Percentiles rank a stretch among this genome's conserved stretches.
phyloP scores from a whole-genome alignment of 202 grass and related monocot genomes.

The Miscanthus sacchariflorus region DNA sequence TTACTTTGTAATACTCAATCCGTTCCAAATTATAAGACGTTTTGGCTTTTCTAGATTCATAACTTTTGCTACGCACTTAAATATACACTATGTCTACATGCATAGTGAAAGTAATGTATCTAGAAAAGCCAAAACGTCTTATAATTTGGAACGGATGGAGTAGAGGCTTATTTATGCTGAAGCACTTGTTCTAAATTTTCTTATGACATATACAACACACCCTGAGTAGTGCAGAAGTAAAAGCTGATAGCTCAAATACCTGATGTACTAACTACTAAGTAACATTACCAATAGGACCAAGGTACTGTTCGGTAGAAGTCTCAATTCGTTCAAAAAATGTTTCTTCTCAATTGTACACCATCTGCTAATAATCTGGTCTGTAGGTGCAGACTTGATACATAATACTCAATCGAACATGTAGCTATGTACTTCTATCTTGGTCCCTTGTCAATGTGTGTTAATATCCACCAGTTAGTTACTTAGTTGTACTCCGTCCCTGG shows the following conservation, averaged over 20 bases:
- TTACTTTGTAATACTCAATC: conserved; percentile 15
- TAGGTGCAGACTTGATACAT: neutral
- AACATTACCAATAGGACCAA: neutral
- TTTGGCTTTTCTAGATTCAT: too few species aligned
- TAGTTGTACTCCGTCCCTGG: conserved; percentile 1
- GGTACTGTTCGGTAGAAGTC: conserved; percentile 3
- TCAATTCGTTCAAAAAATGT: neutral
- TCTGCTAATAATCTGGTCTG: conserved; percentile 27
- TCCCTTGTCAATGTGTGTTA: neutral
- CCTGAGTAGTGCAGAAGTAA: conserved; percentile 3
- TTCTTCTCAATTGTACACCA: neutral
- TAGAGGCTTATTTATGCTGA: conserved; percentile 15
- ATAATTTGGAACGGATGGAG: too few species aligned
- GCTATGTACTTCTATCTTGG: neutral
- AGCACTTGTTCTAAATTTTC: conserved; percentile 17
- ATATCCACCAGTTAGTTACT: neutral
- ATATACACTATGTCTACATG: too few species aligned
- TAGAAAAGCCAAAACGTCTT: too few species aligned
- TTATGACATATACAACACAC: conserved; percentile 10
- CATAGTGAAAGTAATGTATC: too few species aligned
- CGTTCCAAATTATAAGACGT: too few species aligned
- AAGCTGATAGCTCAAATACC: neutral
- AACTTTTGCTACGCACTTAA: too few species aligned
- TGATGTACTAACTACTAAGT: conserved; percentile 25
- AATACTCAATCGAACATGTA: neutral